Conservation (phyloP, 768 basidiomycete species). For the Suillus decipiens region DNA sequence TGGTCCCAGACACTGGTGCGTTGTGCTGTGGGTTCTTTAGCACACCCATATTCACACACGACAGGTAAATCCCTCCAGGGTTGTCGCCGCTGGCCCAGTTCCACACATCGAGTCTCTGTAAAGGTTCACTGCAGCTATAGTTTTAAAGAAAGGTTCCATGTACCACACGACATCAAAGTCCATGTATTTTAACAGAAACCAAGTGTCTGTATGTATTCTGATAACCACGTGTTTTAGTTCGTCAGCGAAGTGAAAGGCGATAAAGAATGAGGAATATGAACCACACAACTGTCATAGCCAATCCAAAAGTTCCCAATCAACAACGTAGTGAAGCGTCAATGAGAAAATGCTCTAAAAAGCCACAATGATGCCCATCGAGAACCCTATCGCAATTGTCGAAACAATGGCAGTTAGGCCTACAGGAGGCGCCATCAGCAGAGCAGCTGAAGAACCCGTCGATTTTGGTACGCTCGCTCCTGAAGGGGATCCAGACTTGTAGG, state of each 20-base stretch:
- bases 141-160: constrained; percentile 17
- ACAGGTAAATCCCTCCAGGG: constrained; percentile 76
- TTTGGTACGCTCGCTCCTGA: constrained; percentile 8
- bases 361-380: constrained; percentile 27
- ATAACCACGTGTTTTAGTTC: too few relatives aligned
- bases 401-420: constrained; percentile 23
- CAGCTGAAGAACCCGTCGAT: constrained; percentile 15
- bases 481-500: constrained; percentile 1
- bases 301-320: background rate
- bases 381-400: constrained; percentile 28
- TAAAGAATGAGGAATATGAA: background rate
- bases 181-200: background rate
- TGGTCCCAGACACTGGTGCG: constrained; percentile 34
- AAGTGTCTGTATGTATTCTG: background rate
- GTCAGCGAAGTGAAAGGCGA: background rate
- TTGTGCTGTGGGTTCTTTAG: background rate
- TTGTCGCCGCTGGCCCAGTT: constrained; percentile 76
- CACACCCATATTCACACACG: constrained; percentile 10
- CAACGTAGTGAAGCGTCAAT: background rate
- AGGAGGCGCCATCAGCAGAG: constrained; percentile 13
- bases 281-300: background rate
- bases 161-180: constrained; percentile 11
- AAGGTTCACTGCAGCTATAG: background rate
- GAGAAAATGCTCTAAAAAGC: constrained; percentile 21
- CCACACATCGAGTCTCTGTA: constrained; percentile 67